Evolutionary conservation across 2,329 filamentous ascomycete species (phyloP), one percentile per base, ranked within the genome.

Genomic region (Colletotrichum sp.): DNA sequence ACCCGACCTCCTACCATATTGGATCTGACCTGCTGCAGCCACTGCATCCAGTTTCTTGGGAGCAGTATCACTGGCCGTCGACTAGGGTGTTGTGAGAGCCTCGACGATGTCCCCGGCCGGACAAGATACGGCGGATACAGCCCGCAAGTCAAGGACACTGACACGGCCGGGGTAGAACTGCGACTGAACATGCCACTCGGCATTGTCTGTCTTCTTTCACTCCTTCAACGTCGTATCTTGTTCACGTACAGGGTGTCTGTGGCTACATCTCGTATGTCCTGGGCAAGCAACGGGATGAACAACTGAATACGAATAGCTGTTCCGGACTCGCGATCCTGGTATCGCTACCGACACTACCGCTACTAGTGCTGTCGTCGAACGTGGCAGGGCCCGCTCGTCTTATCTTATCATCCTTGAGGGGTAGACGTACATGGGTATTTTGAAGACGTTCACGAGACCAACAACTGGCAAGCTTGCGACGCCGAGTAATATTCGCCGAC

Each of bases 1-100:
- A 73, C 74, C 74, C 60, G 74, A 69, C 74, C 64, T 76, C 74
- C 64, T 66, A 64, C 74, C 65, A 34, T 65, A 74, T 69, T 74
- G 70, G 65, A 76, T 52, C 18, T 66, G 65, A 59, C 70, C 67
- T 65, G 39, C 70, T 69, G 70, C 71, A 74, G 65, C 70, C 39
- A 65, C 34, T 65, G 22, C 59, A 24, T 65, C 34, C 70, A 69
- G 57, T 44, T 57, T 39, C 55, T 72, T 68, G 69, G 69, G 26
- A 48, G 63, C 36, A 48, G 55, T 26, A 36, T 59, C 57, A 65
- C 68, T 75, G 57, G 70, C 57, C 34, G n/a, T 18, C 34, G 24
- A 34, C 24, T 55, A 28, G 36, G 18, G 26, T 26, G 28, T 28
- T 34, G 24, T 44, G 26, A 64, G 59, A 64, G 32, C 18, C 28